Base-by-base conservation (phyloP, 768 basidiomycete genomes). In the Vararia minispora region DNA sequence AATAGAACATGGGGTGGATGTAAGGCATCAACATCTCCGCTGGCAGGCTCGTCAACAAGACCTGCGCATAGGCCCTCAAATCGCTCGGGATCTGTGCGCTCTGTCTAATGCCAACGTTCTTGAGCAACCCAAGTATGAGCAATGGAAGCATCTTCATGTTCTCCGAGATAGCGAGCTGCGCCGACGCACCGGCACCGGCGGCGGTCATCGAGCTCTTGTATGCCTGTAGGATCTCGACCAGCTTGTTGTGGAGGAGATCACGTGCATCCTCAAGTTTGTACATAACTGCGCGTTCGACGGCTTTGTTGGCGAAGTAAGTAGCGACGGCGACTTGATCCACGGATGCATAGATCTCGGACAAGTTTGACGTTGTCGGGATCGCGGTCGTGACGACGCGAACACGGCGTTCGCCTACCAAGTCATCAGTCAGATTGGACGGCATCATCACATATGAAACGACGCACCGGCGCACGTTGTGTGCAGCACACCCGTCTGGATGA, bases 181-280 rank as follows among this genome's bases (percentile, higher is more conserved):
- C 91, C 47, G 87, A 92, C 1, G 95, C 92, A 17, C 92, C 92
- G 1, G 85, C 78, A 12, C 90, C 91, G 3, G 84, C 81, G 17
- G 88, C 79, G 9, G 94, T 98, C 84, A 97, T 97, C 45, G 87
- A 94, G 29, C 79, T 77, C 72, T 97, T 98, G 69, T 91, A 95
- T 9, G 86, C 78, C 13, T 76, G 68, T 24, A 95, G 63, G 35
- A 94, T 77, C 35, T 92, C 88, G 28, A 86, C 76, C 35, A 94
- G 64, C 57, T 78, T 84, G 64, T 89, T 80, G 56, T 76, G 72
- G 32, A 89, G 61, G n/a, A 76, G 75, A 48, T 90, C 89, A 30
- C 91, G 71, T 29, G 82, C 83, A 50, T 95, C 90, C 58, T 95
- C 91, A 13, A 95, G 60, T 52, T 87, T 89, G 58, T 84, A 74